These are phyloP conservation scores for Naganishia friedmannii DNA, from an alignment of 768 basidiomycete species.

Conservation along the genomic window DNA sequence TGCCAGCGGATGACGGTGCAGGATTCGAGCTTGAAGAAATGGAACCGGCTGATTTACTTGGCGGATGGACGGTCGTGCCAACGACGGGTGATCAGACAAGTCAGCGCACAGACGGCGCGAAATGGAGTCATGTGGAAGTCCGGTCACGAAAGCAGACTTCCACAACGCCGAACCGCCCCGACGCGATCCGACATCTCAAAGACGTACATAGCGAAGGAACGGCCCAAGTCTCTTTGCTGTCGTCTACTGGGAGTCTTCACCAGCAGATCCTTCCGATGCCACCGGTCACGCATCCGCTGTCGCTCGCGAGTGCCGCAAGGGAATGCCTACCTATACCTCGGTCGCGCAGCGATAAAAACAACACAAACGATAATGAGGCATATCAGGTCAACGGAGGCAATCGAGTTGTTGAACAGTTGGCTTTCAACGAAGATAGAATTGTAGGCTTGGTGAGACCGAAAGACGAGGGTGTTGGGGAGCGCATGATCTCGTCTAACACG, in stretches of 20 bases:
- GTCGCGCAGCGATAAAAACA: background rate
- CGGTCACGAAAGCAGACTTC: conserved; percentile 30
- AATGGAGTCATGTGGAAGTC: conserved; percentile 41
- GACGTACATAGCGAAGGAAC: background rate
- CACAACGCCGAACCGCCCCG: background rate
- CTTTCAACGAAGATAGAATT: conserved; percentile 52
- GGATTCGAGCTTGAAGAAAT: conserved; percentile 22
- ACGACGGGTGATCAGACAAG: background rate
- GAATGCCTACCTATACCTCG: conserved; percentile 39
- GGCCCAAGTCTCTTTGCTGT: conserved; percentile 36
- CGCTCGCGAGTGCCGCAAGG: conserved; percentile 46
- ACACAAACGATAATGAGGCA: background rate
- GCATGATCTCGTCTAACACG: background rate
- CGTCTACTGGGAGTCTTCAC: background rate
- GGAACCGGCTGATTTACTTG: conserved; percentile 12
- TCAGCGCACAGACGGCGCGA: conserved; percentile 17
- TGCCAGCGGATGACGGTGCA: conserved; percentile 23
- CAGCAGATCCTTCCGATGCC: conserved; percentile 27
- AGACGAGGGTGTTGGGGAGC: background rate
- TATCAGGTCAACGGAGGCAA: conserved; percentile 31
- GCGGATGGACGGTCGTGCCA: background rate
- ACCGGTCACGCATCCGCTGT: conserved; percentile 44
- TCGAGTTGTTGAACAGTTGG: conserved; percentile 31
- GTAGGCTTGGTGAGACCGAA: conserved; percentile 41
- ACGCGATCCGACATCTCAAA: background rate